These are phyloP conservation scores for Papilionanthe hybrid DNA, from an alignment of 116 monocot genomes.

Conservation along the genomic window DNA sequence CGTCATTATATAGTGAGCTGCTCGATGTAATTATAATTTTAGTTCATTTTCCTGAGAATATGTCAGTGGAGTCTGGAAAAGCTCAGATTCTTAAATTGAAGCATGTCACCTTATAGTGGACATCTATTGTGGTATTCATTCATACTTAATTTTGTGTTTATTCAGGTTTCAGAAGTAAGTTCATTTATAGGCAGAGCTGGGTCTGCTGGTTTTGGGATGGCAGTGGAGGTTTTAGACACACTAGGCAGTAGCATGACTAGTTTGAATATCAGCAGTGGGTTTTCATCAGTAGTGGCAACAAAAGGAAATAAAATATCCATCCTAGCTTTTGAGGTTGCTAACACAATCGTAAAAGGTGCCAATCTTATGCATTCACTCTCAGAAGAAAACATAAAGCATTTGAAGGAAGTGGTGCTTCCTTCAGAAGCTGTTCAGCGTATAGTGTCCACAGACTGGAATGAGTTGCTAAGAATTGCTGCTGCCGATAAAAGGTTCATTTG, in stretches of 20 bases:
- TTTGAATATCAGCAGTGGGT: slow-evolving; percentile 51
- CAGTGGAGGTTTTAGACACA: slow-evolving; percentile 64
- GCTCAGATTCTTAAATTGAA: neutral
- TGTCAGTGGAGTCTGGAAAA: neutral
- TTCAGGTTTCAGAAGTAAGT: slow-evolving; percentile 53
- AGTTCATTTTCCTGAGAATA: neutral
- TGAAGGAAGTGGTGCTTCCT: slow-evolving; percentile 49
- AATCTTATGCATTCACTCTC: slow-evolving; percentile 50
- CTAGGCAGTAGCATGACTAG: slow-evolving; percentile 71
- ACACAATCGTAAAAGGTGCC: slow-evolving; percentile 73
- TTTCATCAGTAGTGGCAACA: slow-evolving; percentile 30
- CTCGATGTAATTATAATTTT: neutral
- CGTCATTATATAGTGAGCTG: neutral
- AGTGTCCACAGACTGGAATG: slow-evolving; percentile 31
- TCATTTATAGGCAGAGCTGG: slow-evolving; percentile 50
- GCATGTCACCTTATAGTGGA: neutral
- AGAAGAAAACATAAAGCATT: slow-evolving; percentile 50
- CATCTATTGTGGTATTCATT: neutral
- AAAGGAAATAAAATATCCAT: slow-evolving; percentile 55
- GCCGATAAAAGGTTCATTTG: slow-evolving; percentile 55
- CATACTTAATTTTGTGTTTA: slow-evolving; percentile 1
- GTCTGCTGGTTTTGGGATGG: slow-evolving; percentile 55
- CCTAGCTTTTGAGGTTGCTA: slow-evolving; percentile 77
- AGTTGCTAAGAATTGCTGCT: slow-evolving; percentile 49
- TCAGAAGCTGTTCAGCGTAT: slow-evolving; percentile 53